Evolutionary conservation across 1,284 basidiomycete genomes (phyloP).

Genomic region (Cutaneotrichosporon spelunceum): DNA sequence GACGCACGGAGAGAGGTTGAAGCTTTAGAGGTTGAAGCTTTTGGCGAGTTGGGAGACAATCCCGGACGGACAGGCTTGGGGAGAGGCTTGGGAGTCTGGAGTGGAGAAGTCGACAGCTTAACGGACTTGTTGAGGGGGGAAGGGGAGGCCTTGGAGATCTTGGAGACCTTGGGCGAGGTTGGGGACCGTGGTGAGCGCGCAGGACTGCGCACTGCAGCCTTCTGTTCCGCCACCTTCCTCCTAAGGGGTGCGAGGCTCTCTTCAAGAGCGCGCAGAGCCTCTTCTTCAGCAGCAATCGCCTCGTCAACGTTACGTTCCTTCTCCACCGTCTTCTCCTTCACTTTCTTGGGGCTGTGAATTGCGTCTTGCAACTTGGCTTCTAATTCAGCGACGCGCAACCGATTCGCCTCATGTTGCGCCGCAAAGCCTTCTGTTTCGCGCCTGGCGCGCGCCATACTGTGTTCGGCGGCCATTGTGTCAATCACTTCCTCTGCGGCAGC

Average conservation of each 20-base stretch:
- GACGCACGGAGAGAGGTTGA: neutral
- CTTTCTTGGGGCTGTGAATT: slow-evolving; percentile 11
- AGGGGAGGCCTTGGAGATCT: neutral
- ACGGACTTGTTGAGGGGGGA: neutral
- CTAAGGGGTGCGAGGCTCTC: slow-evolving; percentile 32
- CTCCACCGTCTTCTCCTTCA: neutral
- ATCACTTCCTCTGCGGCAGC: slow-evolving; percentile 43
- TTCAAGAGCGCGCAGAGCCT: slow-evolving; percentile 40
- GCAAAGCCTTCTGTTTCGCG: slow-evolving; percentile 35
- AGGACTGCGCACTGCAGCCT: neutral
- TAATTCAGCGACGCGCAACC: slow-evolving; percentile 36
- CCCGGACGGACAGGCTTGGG: neutral
- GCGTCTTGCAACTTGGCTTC: slow-evolving; percentile 40
- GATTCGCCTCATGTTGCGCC: slow-evolving; percentile 35
- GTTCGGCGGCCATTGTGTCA: slow-evolving; percentile 31
- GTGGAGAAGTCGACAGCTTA: neutral
- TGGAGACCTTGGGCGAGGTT: neutral
- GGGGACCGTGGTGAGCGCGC: slow-evolving; percentile 2
- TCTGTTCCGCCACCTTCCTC: neutral
- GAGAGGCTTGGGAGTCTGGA: neutral
- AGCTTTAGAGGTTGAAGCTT: neutral
- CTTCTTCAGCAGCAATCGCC: slow-evolving; percentile 47
- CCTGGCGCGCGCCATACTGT: slow-evolving; percentile 43
- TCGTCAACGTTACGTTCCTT: slow-evolving; percentile 29
- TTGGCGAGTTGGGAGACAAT: neutral